Percentiles rank a stretch among this genome's conserved stretches.
phyloP scores from a whole-genome alignment of 129 eudicot genomes.

The Arctium lappa region DNA sequence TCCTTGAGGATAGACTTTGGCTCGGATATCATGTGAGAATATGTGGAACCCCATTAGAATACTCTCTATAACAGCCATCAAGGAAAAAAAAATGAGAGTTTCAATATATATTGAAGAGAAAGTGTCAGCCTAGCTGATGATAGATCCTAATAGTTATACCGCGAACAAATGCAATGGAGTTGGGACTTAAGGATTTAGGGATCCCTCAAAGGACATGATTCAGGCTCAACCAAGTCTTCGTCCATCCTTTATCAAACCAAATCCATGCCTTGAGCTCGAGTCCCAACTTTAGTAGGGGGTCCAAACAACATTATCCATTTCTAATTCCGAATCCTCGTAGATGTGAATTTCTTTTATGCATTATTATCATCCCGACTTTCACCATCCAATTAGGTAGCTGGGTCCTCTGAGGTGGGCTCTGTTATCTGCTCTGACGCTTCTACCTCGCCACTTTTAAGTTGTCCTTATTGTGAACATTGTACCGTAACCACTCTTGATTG shows the following conservation, averaged over 20 bases:
- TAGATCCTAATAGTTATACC: neutral
- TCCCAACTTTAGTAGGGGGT: constrained; percentile 1
- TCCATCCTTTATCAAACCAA: constrained; percentile 6
- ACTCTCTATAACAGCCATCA: neutral
- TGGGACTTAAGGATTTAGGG: neutral
- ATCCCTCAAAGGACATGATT: neutral
- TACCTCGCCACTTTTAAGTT: neutral
- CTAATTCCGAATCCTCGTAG: neutral
- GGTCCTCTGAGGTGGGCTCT: no score
- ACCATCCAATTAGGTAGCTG: no score
- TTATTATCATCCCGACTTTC: no score
- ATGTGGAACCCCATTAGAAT: neutral
- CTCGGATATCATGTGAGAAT: neutral
- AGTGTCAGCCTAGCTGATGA: neutral
- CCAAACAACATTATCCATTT: constrained; percentile 10
- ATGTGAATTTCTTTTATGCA: no score
- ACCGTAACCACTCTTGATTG: neutral
- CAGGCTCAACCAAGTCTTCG: constrained; percentile 19
- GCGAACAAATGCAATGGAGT: neutral
- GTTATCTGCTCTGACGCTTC: neutral
- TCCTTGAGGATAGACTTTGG: neutral
- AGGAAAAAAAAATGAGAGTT: neutral
- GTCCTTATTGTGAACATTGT: no score
- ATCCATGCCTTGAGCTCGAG: constrained; percentile 11
- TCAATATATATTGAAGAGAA: neutral